phyloP scores from a whole-genome alignment of 768 basidiomycete genomes.

The Leccinum boreale region DNA sequence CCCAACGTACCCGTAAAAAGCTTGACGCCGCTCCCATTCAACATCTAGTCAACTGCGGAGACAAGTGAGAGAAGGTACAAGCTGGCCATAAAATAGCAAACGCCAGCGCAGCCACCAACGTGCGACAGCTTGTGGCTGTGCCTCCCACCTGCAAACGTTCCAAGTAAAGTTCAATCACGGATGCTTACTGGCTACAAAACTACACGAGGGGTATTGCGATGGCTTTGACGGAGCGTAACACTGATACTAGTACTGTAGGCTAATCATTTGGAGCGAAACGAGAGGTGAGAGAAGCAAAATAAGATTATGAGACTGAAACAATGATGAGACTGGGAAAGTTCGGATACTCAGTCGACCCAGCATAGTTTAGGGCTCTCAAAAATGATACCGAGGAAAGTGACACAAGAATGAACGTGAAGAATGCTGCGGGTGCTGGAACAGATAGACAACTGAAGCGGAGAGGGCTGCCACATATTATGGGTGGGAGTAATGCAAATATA shows the following conservation, averaged over 20 bases:
- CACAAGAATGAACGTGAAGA: conserved; percentile 14
- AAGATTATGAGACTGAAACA: conserved; percentile 31
- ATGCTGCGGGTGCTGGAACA: background rate
- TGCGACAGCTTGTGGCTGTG: conserved; percentile 18
- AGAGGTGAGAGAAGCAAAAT: conserved; percentile 21
- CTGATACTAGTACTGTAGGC: conserved; percentile 33
- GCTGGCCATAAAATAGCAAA: conserved; percentile 13
- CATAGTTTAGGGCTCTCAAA: conserved; percentile 20
- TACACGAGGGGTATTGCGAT: conserved; percentile 36
- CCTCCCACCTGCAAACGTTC: background rate
- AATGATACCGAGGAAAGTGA: conserved; percentile 9
- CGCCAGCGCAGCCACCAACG: conserved; percentile 12
- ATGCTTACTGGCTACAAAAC: conserved; percentile 30
- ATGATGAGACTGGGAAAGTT: conserved; percentile 21
- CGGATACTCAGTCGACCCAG: conserved; percentile 23
- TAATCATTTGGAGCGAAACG: conserved; percentile 16
- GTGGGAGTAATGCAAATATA: conserved; percentile 18
- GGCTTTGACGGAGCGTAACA: conserved; percentile 23
- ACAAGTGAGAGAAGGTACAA: conserved; percentile 9
- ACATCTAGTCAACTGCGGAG: conserved; percentile 35
- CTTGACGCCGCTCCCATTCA: conserved; percentile 57
- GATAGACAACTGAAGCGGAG: background rate
- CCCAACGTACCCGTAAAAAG: conserved; percentile 50
- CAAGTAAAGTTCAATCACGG: background rate
- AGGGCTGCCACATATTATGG: conserved; percentile 4